These are phyloP conservation scores for Huntiella abstrusa DNA, from an alignment of 2,329 filamentous ascomycete species.

Conservation along the genomic window DNA sequence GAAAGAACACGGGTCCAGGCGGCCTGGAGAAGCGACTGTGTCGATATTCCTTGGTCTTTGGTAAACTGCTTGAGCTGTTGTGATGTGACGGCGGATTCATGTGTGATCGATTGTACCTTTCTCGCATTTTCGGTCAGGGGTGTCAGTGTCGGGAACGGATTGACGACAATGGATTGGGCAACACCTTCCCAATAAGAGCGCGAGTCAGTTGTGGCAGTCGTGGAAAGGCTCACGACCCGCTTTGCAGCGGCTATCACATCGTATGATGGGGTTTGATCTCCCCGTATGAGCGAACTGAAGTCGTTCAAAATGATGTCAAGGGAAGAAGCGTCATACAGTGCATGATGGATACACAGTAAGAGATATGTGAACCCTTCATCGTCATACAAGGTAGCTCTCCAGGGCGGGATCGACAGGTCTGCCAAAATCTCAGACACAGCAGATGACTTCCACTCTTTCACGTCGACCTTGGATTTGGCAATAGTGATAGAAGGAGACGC, in stretches of 20 bases:
- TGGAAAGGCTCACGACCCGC: neutral
- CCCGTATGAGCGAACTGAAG: constrained; percentile 22
- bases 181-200: constrained; percentile 44
- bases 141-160: constrained; percentile 59
- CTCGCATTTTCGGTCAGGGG: constrained; percentile 30
- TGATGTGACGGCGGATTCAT: constrained; percentile 14
- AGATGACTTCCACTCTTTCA: constrained; percentile 21
- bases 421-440: constrained; percentile 19
- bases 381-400: constrained; percentile 37
- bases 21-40: constrained; percentile 59
- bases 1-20: constrained; percentile 61
- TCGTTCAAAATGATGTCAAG: constrained; percentile 45
- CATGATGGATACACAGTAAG: constrained; percentile 43
- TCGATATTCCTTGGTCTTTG: constrained; percentile 35
- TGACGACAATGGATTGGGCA: constrained; percentile 34
- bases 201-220: neutral
- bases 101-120: constrained; percentile 16
- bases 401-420: constrained; percentile 37
- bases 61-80: neutral
- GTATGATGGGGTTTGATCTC: constrained; percentile 7
- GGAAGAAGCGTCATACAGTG: constrained; percentile 68
- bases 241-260: neutral
- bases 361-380: constrained; percentile 16
- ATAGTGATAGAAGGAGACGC: neutral
- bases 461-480: constrained; percentile 15